Base-by-base conservation (phyloP, 139 green algal genomes). In the Haematococcus lacustris region DNA sequence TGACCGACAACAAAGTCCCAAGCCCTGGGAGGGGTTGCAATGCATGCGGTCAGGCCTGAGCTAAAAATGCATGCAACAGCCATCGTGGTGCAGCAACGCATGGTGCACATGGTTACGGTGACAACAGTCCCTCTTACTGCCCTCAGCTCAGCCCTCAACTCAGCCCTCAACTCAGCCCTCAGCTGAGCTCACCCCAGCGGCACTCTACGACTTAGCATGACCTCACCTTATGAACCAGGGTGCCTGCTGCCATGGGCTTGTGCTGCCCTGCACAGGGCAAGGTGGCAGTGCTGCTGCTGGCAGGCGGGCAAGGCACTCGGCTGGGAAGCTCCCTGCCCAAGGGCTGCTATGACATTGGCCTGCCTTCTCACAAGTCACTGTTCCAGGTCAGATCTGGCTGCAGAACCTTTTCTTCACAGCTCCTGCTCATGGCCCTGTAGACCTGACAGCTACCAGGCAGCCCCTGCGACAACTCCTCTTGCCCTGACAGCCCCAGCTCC, bases 311-410 rank as follows among this genome's bases (percentile, higher is more conserved):
- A 77, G 94, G 94, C 71, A 98, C 93, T 23, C 88, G 94, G 2
- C 80, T 98, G 65, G 94, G 94, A 38, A 94, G 82, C 80, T 71
- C 67, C 26, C 57, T 73, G 5, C 94, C 93, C 50, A 98, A 97
- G 79, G 94, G 94, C 60, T 98, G 94, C 79, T 97, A 91, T 70
- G 85, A 98, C 82, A 90, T 98, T 4, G 90, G 93, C 3, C 87
- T 98, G 60, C 93, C 94, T 28, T 96, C 88, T 9, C 63, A 75
- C 70, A 97, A 96, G 80, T 89, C 83, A 1, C 87, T 98, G 26
- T 98, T 98, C 75, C 89, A 95, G 76, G 73, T 78, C 41, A 21
- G 59, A 26, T n/a, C 30, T 23, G 47, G n/a, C n/a, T n/a, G n/a
- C n/a, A n/a, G n/a, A n/a, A n/a, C n/a, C n/a, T n/a, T n/a, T n/a